Evolutionary conservation across 345 rosid species (phyloP), one percentile per base, ranked within the genome.

Genomic region (Dimocarpus longan): DNA sequence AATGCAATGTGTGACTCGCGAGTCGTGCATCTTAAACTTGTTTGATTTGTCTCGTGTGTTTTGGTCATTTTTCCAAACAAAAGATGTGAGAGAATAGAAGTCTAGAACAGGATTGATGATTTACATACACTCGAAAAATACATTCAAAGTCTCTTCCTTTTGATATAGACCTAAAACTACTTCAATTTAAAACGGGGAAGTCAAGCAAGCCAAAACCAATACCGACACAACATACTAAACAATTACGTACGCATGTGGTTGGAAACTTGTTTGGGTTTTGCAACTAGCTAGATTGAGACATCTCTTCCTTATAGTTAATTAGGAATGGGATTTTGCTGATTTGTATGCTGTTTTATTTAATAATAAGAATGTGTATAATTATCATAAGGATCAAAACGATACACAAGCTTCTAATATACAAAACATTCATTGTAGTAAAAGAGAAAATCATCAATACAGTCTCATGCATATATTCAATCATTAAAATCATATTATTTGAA

Each of bases 151-250:
- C 54, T 22, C 48, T 44, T 40, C 24, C 42, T 19, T 66, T 50
- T 52, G 78, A 76, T 13, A 39, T 21, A 16, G 52, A 76, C 72
- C 15, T 66, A 11, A 12, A 76, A 76, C 71, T 9, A 66, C 78
- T 66, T 60, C 46, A 65, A n/a, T 46, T 75, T 28, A 11, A 57
- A 65, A 28, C 46, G 28, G 71, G 32, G 19, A 75, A 64, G 70
- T 43, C 12, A 75, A 65, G 44, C 18, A 10, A 22, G 10, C 15
- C 8, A 19, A n/a, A 57, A 57, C 63, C 63, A 57, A 21, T 5
- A 8, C 72, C 12, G 21, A 43, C 54, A 11, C 52, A 7, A 46
- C 8, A 46, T 32, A 2, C 28, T 11, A 28, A 32, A 72, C 71
- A 50, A 66, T 37, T 6, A 11, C 78, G 71, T 76, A 37, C 39